These are phyloP conservation scores for Alternaria solani DNA, from an alignment of 2,329 filamentous ascomycete genomes.

Conservation along the genomic window DNA sequence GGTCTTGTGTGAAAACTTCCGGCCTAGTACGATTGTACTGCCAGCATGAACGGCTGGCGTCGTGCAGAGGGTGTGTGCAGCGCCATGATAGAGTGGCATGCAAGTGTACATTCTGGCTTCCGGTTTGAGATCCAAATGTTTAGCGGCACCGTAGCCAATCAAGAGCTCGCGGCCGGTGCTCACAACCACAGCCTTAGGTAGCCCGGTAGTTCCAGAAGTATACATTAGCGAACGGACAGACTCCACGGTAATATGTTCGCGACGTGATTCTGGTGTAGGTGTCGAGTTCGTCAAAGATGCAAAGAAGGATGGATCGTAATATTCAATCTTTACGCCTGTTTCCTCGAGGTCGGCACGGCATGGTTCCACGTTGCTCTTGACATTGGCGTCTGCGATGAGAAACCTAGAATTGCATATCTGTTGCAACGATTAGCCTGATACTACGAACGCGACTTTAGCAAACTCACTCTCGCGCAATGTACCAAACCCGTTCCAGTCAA, in stretches of 20 bases:
- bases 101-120: conserved; percentile 46
- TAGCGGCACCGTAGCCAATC: conserved; percentile 28
- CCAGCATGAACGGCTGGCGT: conserved; percentile 44
- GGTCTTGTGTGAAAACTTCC: conserved; percentile 47
- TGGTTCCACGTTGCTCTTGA: conserved; percentile 57
- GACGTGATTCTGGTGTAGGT: conserved; percentile 35
- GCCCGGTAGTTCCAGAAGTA: conserved; percentile 49
- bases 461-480: conserved; percentile 49
- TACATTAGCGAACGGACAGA: conserved; percentile 45
- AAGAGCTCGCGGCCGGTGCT: conserved; percentile 41
- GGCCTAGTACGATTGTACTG: conserved; percentile 39
- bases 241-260: conserved; percentile 32
- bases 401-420: conserved; percentile 60
- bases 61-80: conserved; percentile 43
- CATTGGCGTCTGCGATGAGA: conserved; percentile 55
- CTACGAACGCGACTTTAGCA: conserved; percentile 32
- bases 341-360: conserved; percentile 34
- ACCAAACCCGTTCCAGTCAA: conserved; percentile 46
- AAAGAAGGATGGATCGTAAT: conserved; percentile 41
- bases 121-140: conserved; percentile 41
- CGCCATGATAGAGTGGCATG: conserved; percentile 50
- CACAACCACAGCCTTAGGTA: conserved; percentile 46
- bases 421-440: conserved; percentile 56
- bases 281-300: conserved; percentile 31
- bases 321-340: conserved; percentile 35